These are phyloP conservation scores for Rhododendron vialii DNA, from an alignment of 148 eudicot species.

Conservation along the genomic window DNA sequence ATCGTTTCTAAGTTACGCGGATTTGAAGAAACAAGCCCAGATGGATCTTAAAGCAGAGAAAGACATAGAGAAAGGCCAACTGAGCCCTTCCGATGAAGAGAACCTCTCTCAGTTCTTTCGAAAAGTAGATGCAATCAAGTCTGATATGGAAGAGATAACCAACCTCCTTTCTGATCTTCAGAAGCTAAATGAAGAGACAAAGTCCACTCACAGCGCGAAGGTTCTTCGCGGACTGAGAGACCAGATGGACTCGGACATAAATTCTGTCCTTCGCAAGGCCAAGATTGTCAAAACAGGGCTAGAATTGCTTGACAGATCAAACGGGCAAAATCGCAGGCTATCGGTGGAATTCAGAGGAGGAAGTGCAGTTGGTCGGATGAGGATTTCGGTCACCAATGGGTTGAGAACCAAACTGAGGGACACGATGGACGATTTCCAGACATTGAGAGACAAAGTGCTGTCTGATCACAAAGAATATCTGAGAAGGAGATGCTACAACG, in stretches of 20 bases:
- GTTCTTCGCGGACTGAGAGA: conserved; percentile 66
- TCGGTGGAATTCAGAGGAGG: conserved; percentile 37
- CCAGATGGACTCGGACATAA: conserved; percentile 72
- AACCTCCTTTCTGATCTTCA: conserved; percentile 65
- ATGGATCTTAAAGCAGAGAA: conserved; percentile 39
- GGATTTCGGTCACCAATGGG: conserved; percentile 57
- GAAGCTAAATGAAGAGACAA: conserved; percentile 63
- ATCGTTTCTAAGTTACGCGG: conserved; percentile 77
- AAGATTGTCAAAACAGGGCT: conserved; percentile 46
- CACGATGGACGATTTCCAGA: conserved; percentile 54
- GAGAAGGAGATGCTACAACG: conserved; percentile 49
- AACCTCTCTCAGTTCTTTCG: conserved; percentile 63
- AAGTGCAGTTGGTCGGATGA: conserved; percentile 54
- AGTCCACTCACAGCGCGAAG: conserved; percentile 58
- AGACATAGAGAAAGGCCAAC: conserved; percentile 38
- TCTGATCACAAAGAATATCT: conserved; percentile 51
- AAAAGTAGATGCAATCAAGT: conserved; percentile 52
- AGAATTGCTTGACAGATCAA: conserved; percentile 52
- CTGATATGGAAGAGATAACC: conserved; percentile 58
- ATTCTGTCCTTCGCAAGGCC: conserved; percentile 56
- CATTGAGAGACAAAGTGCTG: conserved; percentile 49
- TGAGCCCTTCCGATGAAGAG: conserved; percentile 42
- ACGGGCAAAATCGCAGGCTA: conserved; percentile 27
- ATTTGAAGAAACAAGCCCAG: conserved; percentile 75
- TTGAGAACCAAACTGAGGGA: conserved; percentile 55